Evolutionary conservation across 2,329 filamentous ascomycete species (phyloP).

Genomic region (Aspergillus sp.): DNA sequence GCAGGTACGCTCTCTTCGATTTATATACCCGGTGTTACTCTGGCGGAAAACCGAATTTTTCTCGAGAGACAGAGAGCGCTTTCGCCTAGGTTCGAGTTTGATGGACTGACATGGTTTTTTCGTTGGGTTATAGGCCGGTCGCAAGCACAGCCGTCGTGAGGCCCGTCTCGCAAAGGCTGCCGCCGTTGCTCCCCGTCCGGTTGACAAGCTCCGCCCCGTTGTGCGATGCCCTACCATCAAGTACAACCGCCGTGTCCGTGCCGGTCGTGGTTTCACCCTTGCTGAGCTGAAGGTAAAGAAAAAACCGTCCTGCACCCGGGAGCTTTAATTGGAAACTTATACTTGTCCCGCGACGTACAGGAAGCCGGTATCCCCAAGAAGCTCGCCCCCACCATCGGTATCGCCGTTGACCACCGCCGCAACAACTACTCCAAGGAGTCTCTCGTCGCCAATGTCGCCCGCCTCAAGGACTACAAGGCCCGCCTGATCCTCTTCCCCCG

Average conservation of each 20-base stretch:
- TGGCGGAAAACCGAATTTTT: slow-evolving; percentile 26
- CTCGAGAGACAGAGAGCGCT: neutral
- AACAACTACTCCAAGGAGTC: slow-evolving; percentile 97
- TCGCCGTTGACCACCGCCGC: slow-evolving; percentile 93
- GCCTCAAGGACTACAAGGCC: slow-evolving; percentile 96
- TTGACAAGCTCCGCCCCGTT: slow-evolving; percentile 94
- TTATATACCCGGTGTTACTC: slow-evolving; percentile 18
- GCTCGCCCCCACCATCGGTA: slow-evolving; percentile 93
- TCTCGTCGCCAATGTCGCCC: slow-evolving; percentile 91
- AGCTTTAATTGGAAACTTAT: slow-evolving; percentile 2
- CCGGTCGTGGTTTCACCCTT: slow-evolving; percentile 96
- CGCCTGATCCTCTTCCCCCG: slow-evolving; percentile 97
- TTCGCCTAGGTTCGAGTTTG: slow-evolving; percentile 13
- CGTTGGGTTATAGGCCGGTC: slow-evolving; percentile 73
- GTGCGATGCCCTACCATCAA: slow-evolving; percentile 98
- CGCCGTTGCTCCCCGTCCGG: slow-evolving; percentile 90
- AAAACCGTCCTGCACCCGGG: neutral
- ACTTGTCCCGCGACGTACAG: slow-evolving; percentile 52
- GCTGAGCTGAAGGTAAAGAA: slow-evolving; percentile 92
- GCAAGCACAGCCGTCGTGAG: slow-evolving; percentile 90
- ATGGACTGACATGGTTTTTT: slow-evolving; percentile 44
- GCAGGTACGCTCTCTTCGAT: slow-evolving; percentile 73
- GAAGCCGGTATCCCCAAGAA: slow-evolving; percentile 95
- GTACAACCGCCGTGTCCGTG: slow-evolving; percentile 98
- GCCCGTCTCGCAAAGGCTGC: slow-evolving; percentile 94